phyloP scores from a whole-genome alignment of 2,329 filamentous ascomycete genomes.

The Colletotrichum abscissum region DNA sequence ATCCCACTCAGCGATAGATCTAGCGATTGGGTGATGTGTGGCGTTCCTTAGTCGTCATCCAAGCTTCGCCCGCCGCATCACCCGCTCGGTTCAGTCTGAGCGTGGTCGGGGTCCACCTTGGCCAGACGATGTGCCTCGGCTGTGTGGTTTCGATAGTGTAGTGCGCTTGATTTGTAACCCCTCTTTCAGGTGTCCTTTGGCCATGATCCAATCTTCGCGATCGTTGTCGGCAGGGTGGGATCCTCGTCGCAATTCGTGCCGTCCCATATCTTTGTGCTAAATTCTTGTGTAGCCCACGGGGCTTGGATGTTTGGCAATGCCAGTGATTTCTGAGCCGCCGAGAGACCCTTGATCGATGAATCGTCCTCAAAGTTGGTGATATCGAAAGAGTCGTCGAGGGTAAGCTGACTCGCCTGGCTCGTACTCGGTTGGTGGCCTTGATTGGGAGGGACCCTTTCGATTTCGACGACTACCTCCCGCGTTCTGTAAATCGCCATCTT shows the following conservation, averaged over 20 bases:
- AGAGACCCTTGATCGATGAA: not conserved
- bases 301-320: constrained; percentile 20
- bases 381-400: not conserved
- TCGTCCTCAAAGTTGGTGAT: not conserved
- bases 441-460: not conserved
- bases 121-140: not conserved
- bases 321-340: not conserved
- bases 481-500: constrained; percentile 31
- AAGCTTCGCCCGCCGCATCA: not conserved
- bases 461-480: constrained; percentile 23
- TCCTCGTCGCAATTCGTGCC: constrained; percentile 32
- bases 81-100: constrained; percentile 1
- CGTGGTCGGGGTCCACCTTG: not conserved
- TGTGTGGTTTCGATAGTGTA: not conserved
- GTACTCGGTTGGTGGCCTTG: not conserved
- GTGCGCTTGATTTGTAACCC: not conserved
- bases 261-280: constrained; percentile 32
- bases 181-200: not conserved
- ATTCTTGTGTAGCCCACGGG: constrained; percentile 20
- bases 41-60: not conserved
- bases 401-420: not conserved
- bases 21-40: not conserved
- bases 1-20: not conserved
- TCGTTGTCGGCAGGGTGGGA: constrained; percentile 15
- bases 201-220: constrained; percentile 21